Base-by-base conservation (phyloP, 1,139 yeast species). In the Yamadazyma oceani region DNA sequence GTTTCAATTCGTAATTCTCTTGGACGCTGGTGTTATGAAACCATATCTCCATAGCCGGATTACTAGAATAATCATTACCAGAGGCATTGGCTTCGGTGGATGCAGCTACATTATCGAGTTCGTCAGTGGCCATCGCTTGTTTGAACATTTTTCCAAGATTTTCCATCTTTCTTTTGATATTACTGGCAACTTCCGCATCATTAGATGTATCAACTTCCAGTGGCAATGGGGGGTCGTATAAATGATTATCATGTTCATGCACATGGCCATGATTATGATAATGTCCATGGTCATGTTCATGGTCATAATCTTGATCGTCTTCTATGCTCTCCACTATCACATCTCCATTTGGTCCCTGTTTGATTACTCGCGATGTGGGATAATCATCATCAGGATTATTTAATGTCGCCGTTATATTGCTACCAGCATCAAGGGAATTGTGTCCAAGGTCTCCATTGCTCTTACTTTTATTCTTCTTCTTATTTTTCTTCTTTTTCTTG, bases 261-360 rank as follows among this genome's bases (percentile, higher is more conserved):
- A 10, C 29, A 21, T 40, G 44, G 19, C 38, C 42, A 32, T 44
- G 43, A 24, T 44, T 41, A 17, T 50, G 21, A 19, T 19, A 5
- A 19, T 19, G 8, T 19, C 8, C 21, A 19, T 19, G 8, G 5
- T 19, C 21, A 19, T 19, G 8, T 19, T 19, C 49, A 10, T 48
- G 49, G 36, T 49, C 54, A 17, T 56, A 62, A 36, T 69, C 66
- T 5, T 29, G 28, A 2, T 51, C 54, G 17, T 58, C 66, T 35
- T 69, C 69, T 46, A 78, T 51, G 44, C 78, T 66, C 46, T 78
- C 75, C 39, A 85, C 85, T 44, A 84, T 73, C 19, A 85, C 85
- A 50, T 82, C 85, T 3, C 92, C 94, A 54, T 83, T 81, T 3
- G 85, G 74, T 1, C 79, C 84, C 54, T 82, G 84, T 52, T 81